Evolutionary conservation across 805 yeast genomes (phyloP).

Genomic region (Hanseniaspora meyeri): DNA sequence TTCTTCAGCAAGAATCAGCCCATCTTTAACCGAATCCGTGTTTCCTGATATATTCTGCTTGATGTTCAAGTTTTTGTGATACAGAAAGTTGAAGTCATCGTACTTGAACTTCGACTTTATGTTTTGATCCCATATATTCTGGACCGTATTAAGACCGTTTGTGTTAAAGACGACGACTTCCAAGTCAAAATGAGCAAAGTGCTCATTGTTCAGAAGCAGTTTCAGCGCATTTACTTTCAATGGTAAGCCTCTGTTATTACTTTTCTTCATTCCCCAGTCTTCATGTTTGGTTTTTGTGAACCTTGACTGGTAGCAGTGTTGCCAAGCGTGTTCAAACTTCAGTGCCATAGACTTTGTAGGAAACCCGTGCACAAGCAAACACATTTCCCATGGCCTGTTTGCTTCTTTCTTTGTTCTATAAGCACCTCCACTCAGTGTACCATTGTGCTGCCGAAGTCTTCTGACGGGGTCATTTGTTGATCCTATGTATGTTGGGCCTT

Average conservation of each 20-base stretch:
- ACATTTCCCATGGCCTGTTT: slow-evolving; percentile 65
- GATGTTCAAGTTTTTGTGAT: neutral
- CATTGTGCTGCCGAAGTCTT: slow-evolving; percentile 69
- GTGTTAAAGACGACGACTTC: slow-evolving; percentile 35
- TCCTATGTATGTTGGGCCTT: slow-evolving; percentile 58
- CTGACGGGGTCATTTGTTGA: slow-evolving; percentile 67
- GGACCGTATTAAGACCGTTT: slow-evolving; percentile 12
- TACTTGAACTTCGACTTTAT: neutral
- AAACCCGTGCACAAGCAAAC: slow-evolving; percentile 53
- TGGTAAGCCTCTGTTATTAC: slow-evolving; percentile 32
- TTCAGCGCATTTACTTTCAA: slow-evolving; percentile 39
- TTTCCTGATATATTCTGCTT: neutral
- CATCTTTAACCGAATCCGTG: neutral
- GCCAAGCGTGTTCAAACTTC: slow-evolving; percentile 80
- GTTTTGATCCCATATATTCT: slow-evolving; percentile 8
- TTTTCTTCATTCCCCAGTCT: slow-evolving; percentile 20
- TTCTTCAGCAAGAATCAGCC: slow-evolving; percentile 10
- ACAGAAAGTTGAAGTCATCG: neutral
- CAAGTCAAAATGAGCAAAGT: slow-evolving; percentile 37
- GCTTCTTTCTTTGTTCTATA: slow-evolving; percentile 46
- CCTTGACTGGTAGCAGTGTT: slow-evolving; percentile 55
- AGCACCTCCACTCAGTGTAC: slow-evolving; percentile 60
- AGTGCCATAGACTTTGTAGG: slow-evolving; percentile 57
- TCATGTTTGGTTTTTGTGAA: slow-evolving; percentile 34
- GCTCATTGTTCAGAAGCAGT: slow-evolving; percentile 32